phyloP scores from a whole-genome alignment of 1,284 basidiomycete species.

The Bjerkandera adusta region DNA sequence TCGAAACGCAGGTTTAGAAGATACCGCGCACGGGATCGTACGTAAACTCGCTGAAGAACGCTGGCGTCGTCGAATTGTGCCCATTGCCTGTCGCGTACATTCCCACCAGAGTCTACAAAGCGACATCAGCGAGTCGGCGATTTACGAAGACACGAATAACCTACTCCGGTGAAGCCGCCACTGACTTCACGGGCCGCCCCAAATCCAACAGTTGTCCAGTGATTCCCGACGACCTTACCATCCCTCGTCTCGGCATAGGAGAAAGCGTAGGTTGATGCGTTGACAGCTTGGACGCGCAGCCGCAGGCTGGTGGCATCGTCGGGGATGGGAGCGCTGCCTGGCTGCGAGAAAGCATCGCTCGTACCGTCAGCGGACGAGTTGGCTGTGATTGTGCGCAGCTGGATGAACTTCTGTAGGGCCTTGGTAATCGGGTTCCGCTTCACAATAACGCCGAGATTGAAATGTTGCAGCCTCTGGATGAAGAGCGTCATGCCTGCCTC shows the following conservation, averaged over 20 bases:
- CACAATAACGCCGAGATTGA: conserved; percentile 8
- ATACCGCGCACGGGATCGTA: conserved; percentile 5
- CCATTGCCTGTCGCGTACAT: conserved; percentile 13
- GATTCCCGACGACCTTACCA: too few relatives aligned
- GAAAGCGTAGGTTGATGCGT: conserved; percentile 9
- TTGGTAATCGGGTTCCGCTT: background rate
- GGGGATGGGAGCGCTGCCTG: conserved; percentile 1
- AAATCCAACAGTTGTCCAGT: conserved; percentile 10
- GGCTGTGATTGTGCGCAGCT: conserved; percentile 4
- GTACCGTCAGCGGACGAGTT: conserved; percentile 7
- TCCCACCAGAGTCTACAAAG: conserved; percentile 4
- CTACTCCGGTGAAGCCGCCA: conserved; percentile 10
- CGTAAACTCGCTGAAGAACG: conserved; percentile 9
- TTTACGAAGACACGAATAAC: too few relatives aligned
- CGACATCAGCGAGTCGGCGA: background rate
- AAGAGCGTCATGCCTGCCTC: conserved; percentile 12
- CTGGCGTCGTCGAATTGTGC: conserved; percentile 7
- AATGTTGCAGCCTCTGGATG: conserved; percentile 9
- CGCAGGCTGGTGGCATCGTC: background rate
- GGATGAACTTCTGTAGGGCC: conserved; percentile 1
- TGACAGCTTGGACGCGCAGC: conserved; percentile 9
- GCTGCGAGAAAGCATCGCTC: conserved; percentile 1
- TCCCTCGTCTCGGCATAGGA: background rate
- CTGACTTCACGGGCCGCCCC: conserved; percentile 11
- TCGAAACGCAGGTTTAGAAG: background rate